Conservation (phyloP, 352 stramenopile species). For the Phytophthora pisi region DNA sequence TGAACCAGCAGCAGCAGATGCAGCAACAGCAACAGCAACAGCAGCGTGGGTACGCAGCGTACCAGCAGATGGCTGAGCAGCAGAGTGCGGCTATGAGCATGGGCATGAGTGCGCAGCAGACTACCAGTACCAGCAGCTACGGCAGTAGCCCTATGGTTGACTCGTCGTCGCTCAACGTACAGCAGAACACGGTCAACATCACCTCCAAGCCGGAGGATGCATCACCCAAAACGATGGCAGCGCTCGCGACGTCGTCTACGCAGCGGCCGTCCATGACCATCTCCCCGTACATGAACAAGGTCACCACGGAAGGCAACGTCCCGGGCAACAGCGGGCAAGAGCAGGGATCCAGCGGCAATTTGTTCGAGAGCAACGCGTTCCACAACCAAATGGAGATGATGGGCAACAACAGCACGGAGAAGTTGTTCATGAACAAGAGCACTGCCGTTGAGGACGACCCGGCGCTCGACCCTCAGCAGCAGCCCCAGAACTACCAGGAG, state of each 20-base stretch:
- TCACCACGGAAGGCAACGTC: slow-evolving; percentile 34
- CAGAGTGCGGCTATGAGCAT: slow-evolving; percentile 30
- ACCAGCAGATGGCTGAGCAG: slow-evolving; percentile 36
- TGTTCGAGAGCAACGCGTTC: slow-evolving; percentile 79
- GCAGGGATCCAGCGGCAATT: slow-evolving; percentile 46
- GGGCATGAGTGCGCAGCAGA: slow-evolving; percentile 28
- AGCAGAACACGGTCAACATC: slow-evolving; percentile 50
- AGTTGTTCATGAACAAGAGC: slow-evolving; percentile 47
- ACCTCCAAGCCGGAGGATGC: slow-evolving; percentile 38
- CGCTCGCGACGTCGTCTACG: slow-evolving; percentile 35
- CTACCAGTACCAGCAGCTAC: slow-evolving; percentile 31
- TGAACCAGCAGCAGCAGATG: slow-evolving; percentile 47
- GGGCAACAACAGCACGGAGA: slow-evolving; percentile 33
- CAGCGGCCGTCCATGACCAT: slow-evolving; percentile 67
- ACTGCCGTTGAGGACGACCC: slow-evolving; percentile 39
- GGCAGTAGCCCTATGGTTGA: slow-evolving; percentile 27
- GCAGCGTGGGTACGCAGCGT: slow-evolving; percentile 48
- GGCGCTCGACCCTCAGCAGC: slow-evolving; percentile 28
- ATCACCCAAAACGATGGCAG: slow-evolving; percentile 47
- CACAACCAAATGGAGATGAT: slow-evolving; percentile 72
- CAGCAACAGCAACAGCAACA: slow-evolving; percentile 27
- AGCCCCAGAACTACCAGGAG: slow-evolving; percentile 27
- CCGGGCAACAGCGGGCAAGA: slow-evolving; percentile 23
- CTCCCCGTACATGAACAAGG: slow-evolving; percentile 80
- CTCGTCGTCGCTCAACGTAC: slow-evolving; percentile 33